Evolutionary conservation across 108 stramenopile species (phyloP).

Genomic region (Schizochytrium sp.): DNA sequence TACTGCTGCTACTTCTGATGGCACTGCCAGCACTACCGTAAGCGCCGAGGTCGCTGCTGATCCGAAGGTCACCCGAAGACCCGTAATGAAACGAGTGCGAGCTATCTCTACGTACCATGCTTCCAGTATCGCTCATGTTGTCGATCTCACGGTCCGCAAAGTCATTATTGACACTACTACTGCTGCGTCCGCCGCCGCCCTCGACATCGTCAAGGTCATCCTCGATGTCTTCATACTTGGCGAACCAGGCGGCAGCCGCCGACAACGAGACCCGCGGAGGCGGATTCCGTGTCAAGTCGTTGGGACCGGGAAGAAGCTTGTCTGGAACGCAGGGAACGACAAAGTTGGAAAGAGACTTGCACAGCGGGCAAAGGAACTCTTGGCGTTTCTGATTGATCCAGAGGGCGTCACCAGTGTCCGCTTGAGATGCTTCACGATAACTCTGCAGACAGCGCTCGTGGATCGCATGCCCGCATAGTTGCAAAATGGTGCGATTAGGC

Average conservation of each 20-base stretch:
- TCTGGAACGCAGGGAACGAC: constrained; percentile 70
- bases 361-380: constrained; percentile 90
- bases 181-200: neutral
- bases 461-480: constrained; percentile 89
- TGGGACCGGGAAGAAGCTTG: neutral
- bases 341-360: constrained; percentile 87
- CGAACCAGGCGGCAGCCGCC: neutral
- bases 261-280: neutral
- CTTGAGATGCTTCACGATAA: constrained; percentile 68
- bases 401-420: constrained; percentile 51
- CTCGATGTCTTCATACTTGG: neutral
- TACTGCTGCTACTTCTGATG: no score
- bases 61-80: no score
- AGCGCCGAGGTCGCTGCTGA: no score
- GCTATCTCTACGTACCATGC: no score
- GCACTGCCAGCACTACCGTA: no score
- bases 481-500: constrained; percentile 24
- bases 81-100: no score
- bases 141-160: no score
- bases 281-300: neutral
- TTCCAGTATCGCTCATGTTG: no score
- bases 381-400: constrained; percentile 78
- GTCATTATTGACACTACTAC: no score
- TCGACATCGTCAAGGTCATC: neutral
- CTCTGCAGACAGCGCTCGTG: constrained; percentile 82